phyloP scores from a whole-genome alignment of 2,329 filamentous ascomycete species.

The Beauveria bassiana region DNA sequence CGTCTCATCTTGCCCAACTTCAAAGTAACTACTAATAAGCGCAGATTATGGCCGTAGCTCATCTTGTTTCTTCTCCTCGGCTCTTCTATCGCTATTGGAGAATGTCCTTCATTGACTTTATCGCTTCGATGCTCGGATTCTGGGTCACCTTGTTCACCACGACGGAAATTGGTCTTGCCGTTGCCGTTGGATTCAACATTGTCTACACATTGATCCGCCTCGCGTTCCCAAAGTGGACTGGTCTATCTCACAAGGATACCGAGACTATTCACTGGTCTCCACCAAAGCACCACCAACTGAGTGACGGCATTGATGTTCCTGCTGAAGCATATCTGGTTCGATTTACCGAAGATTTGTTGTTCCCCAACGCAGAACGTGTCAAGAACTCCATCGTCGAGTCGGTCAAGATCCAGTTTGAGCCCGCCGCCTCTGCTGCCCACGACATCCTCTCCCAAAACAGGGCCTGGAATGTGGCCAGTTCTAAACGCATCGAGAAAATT shows the following conservation, averaged over 20 bases:
- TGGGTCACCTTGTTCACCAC: conserved; percentile 57
- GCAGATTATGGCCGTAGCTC: conserved; percentile 54
- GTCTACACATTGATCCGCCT: conserved; percentile 51
- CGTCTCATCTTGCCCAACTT: conserved; percentile 14
- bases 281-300: conserved; percentile 14
- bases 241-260: conserved; percentile 22
- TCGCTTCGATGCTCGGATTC: conserved; percentile 54
- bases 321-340: conserved; percentile 47
- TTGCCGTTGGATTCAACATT: conserved; percentile 55
- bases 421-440: conserved; percentile 34
- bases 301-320: conserved; percentile 24
- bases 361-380: conserved; percentile 50
- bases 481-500: conserved; percentile 38
- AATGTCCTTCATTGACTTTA: conserved; percentile 56
- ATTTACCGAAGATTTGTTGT: conserved; percentile 51
- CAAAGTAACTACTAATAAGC: neutral
- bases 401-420: conserved; percentile 32
- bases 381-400: conserved; percentile 42
- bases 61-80: conserved; percentile 49
- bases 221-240: conserved; percentile 42
- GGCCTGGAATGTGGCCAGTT: conserved; percentile 47
- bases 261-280: conserved; percentile 23
- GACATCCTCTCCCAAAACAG: conserved; percentile 33
- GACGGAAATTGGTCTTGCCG: conserved; percentile 51
- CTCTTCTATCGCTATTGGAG: conserved; percentile 59